Evolutionary conservation across 1,284 basidiomycete species (phyloP), one percentile per base, ranked within the genome.

Genomic region (Cutaneotrichosporon sp.): DNA sequence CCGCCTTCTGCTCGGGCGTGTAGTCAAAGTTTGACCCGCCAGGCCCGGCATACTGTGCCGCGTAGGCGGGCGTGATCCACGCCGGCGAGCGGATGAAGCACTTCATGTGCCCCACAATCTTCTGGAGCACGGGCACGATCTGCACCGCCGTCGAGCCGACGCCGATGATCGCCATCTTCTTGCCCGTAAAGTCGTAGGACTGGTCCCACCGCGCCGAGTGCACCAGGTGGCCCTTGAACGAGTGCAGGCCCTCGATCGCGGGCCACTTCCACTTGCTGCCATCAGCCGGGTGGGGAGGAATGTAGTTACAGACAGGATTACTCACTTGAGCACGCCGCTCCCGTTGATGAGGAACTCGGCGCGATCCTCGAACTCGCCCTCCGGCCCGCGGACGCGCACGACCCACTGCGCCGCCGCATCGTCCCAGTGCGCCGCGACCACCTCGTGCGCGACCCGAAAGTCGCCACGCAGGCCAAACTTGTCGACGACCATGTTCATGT

Each of bases 271-370:
- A 72, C 11, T 60, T 65, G 56, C 56, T 59, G 3, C 16, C 18
- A 14, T 50, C 47, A 50, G 47, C 27, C 47, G 4, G 10, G 5
- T 7, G 4, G 34, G 11, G 11, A 36, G 5, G 34, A n/a, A n/a
- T n/a, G n/a, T n/a, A n/a, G n/a, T n/a, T n/a, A n/a, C n/a, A n/a
- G n/a, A n/a, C n/a, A n/a, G n/a, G n/a, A n/a, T 27, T 14, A 49
- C 47, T 50, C 47, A 50, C 47, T 50, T 50, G 24, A 65, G 42
- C 4, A 71, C 54, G 2, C 74, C 75, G 2, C 56, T 66, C 20
- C 66, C 74, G 58, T 73, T 73, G 43, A 76, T 60, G 38, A 77
- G 64, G 49, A 76, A 64, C 56, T 77, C 72, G 31, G 63, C 64
- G 11, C 38, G 42, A 49, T 76, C 74, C 16, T 56, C 58, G 13